A percentile compares a stretch with the other conserved stretches of the same genome.
Conservation (phyloP, 352 stramenopile genomes). For the Globisporangium okanoganense region DNA sequence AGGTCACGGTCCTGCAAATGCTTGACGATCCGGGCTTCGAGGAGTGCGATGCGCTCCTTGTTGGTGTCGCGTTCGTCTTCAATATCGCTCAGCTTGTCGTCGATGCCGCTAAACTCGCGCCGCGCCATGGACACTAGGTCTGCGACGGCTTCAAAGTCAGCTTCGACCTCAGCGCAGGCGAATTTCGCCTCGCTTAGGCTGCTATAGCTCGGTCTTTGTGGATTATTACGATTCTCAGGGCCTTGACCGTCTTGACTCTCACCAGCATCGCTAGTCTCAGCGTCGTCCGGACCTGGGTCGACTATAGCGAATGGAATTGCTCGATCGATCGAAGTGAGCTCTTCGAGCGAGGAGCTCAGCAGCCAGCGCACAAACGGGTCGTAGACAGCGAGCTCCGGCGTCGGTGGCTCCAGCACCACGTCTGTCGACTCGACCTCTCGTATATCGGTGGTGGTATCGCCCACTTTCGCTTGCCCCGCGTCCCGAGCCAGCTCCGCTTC, state of each 20-base stretch:
- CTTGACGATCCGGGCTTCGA: constrained; percentile 72
- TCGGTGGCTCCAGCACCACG: constrained; percentile 28
- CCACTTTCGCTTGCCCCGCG: not conserved
- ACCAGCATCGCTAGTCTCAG: not conserved
- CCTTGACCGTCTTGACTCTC: not conserved
- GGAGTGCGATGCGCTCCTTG: constrained; percentile 45
- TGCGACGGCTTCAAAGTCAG: constrained; percentile 35
- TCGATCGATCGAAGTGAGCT: constrained; percentile 33
- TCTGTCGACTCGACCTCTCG: constrained; percentile 14
- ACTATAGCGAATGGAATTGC: constrained; percentile 19
- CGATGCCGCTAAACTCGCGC: constrained; percentile 39
- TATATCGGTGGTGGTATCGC: too few relatives aligned
- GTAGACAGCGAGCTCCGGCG: constrained; percentile 30
- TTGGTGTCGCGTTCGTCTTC: constrained; percentile 41
- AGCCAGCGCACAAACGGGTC: constrained; percentile 64
- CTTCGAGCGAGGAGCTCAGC: constrained; percentile 36
- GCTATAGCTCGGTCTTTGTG: not conserved
- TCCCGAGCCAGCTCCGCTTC: not conserved
- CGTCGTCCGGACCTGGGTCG: not conserved
- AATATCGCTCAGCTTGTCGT: constrained; percentile 35
- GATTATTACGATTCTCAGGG: constrained; percentile 1
- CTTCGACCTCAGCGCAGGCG: constrained; percentile 41
- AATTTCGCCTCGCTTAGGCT: constrained; percentile 18
- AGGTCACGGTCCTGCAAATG: constrained; percentile 68
- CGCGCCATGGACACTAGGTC: constrained; percentile 46